Evolutionary conservation across 1,284 basidiomycete genomes (phyloP), one percentile per base, ranked within the genome.

Genomic region (Trichosporon coremiiforme): DNA sequence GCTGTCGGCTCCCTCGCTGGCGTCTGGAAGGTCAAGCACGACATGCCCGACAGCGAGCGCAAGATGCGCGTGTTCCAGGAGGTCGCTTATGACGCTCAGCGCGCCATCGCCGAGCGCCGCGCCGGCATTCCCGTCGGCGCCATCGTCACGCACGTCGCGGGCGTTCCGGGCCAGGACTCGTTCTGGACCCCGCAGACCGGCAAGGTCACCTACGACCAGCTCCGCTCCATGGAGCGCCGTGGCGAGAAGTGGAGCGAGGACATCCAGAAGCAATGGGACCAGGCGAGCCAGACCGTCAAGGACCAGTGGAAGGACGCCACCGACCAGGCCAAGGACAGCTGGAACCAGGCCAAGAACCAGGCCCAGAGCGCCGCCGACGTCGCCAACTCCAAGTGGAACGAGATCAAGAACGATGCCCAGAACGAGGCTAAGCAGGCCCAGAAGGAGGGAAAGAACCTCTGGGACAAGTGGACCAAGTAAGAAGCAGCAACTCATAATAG

Each of bases 41-140:
- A 79, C 36, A 80, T 81, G 78, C 67, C 68, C n/a, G 77, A 80
- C 69, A 65, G 74, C n/a, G 62, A 72, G 25, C 65, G 79, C 20
- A 81, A 80, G 66, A 69, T 81, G 31, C 68, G 71, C 63, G 75
- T 81, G 12, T 79, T 81, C 64, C 73, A 75, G 57, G 69, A 79
- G 62, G 73, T 81, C 55, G 75, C 78, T 36, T 62, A 73, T 17
- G 75, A 77, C 64, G 73, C 76, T 35, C 67, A 68, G 66, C 71
- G 66, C 65, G 67, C 66, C 36, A 73, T 68, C 31, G 71, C 64
- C 66, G 69, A 71, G 70, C 53, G 60, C 50, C 65, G 71, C 31
- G 47, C 64, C 22, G 68, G 71, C 53, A 66, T 72, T 22, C 66
- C 66, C 20, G 31, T 41, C 47, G 68, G 71, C 68, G 67, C 71